A percentile compares a stretch with the other conserved stretches of the same genome.
Conservation (phyloP, 2,329 filamentous ascomycete genomes). For the Elsinoe fawcettii region DNA sequence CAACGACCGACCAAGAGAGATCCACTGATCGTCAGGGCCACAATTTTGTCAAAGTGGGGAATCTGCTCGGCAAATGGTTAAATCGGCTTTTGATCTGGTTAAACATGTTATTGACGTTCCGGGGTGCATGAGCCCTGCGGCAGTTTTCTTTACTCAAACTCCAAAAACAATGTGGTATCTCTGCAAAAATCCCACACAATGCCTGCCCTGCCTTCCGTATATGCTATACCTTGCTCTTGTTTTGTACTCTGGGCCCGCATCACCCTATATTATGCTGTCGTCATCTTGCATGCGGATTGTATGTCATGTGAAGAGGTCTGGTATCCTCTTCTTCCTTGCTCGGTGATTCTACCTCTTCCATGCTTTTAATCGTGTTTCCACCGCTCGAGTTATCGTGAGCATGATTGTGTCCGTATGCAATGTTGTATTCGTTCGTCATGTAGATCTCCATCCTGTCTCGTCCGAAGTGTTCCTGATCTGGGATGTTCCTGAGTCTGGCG, state of each 20-base stretch:
- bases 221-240: not conserved
- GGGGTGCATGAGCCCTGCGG: not conserved
- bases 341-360: not conserved
- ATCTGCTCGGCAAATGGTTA: not conserved
- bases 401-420: slow-evolving; percentile 3
- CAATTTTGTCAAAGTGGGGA: not conserved
- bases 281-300: slow-evolving; percentile 3
- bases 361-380: slow-evolving; percentile 4
- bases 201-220: not conserved
- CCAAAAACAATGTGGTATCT: not conserved
- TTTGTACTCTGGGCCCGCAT: not conserved
- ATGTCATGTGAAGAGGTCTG: slow-evolving; percentile 9
- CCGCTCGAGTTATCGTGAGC: slow-evolving; percentile 2
- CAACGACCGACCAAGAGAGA: too few relatives aligned
- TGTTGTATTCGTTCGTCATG: slow-evolving; percentile 13
- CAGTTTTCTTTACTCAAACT: not conserved
- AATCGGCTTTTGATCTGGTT: not conserved
- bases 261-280: not conserved
- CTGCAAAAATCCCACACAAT: not conserved
- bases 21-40: not conserved
- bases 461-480: slow-evolving; percentile 7
- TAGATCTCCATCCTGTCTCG: slow-evolving; percentile 9
- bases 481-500: slow-evolving; percentile 9
- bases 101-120: not conserved
- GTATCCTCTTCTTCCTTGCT: slow-evolving; percentile 9